Conservation (phyloP, 2,329 filamentous ascomycete genomes). For the Fonsecaea pedrosoi region DNA sequence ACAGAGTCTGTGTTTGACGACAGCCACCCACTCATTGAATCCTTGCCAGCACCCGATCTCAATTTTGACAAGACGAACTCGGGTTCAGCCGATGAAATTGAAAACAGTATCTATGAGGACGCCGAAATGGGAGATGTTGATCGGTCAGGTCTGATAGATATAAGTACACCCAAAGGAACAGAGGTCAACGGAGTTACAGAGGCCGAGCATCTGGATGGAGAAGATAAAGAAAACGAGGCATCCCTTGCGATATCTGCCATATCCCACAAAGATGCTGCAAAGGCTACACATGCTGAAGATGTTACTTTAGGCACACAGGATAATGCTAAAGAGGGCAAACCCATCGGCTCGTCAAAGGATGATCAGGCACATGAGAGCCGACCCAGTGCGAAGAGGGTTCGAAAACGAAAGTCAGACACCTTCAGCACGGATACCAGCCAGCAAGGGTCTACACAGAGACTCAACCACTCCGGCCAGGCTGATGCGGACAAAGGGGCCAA, state of each 20-base stretch:
- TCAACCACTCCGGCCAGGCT: neutral
- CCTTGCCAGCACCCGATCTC: neutral
- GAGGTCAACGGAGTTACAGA: neutral
- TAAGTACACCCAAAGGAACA: neutral
- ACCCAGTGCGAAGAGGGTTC: neutral
- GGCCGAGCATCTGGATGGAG: neutral
- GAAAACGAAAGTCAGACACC: neutral
- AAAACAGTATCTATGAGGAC: slow-evolving; percentile 26
- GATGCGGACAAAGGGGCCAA: neutral
- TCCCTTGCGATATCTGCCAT: neutral
- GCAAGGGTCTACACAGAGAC: neutral
- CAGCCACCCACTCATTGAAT: slow-evolving; percentile 1
- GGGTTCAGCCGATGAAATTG: neutral
- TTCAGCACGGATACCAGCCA: slow-evolving; percentile 4
- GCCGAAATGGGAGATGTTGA: slow-evolving; percentile 8
- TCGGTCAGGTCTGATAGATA: neutral
- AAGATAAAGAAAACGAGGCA: slow-evolving; percentile 20
- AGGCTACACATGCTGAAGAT: neutral
- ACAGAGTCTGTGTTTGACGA: slow-evolving; percentile 28
- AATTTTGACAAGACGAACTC: neutral
- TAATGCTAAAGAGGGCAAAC: neutral
- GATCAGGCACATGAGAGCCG: neutral
- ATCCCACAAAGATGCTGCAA: neutral
- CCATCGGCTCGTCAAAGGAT: slow-evolving; percentile 1
- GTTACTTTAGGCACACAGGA: neutral